Conservation (phyloP, 495 filamentous ascomycete species). For the Penicillium paxilli region DNA sequence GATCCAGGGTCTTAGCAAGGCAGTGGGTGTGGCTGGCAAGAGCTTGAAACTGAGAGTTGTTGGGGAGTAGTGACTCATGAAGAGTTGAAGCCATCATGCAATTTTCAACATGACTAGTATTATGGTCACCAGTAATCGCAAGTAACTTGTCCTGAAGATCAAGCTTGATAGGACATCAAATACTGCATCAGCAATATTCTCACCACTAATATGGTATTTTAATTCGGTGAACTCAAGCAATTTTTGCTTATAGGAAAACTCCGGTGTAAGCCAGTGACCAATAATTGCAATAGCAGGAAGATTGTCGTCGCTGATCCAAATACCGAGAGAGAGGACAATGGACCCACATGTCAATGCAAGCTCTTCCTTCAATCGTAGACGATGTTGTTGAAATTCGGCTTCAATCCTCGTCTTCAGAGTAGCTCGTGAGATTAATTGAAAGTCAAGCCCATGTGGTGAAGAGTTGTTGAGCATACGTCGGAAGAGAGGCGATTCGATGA, state of each 20-base stretch:
- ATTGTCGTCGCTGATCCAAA: slow-evolving; percentile 11
- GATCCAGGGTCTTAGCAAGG: slow-evolving; percentile 13
- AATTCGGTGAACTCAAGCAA: slow-evolving; percentile 9
- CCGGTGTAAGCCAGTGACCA: slow-evolving; percentile 11
- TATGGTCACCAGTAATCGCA: neutral
- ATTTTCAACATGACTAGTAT: neutral
- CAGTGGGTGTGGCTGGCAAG: slow-evolving; percentile 13
- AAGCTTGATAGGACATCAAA: neutral
- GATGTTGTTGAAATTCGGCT: too few species aligned
- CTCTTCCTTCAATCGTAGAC: too few species aligned
- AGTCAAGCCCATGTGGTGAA: too few species aligned
- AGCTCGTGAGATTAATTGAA: too few species aligned
- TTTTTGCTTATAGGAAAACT: slow-evolving; percentile 7
- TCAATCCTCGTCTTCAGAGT: too few species aligned
- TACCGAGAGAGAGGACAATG: slow-evolving; percentile 9
- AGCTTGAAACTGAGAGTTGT: neutral
- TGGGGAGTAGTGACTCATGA: neutral
- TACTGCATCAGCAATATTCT: slow-evolving; percentile 7
- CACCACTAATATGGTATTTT: slow-evolving; percentile 6
- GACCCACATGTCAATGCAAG: slow-evolving; percentile 6
- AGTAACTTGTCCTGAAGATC: neutral
- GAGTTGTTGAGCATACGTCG: too few species aligned
- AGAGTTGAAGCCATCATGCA: slow-evolving; percentile 3
- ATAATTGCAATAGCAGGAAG: slow-evolving; percentile 6
- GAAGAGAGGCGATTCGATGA: too few species aligned